Percentiles rank a stretch among this genome's conserved stretches.
phyloP scores from a whole-genome alignment of 495 filamentous ascomycete species.

The Corynascus novoguineensis region DNA sequence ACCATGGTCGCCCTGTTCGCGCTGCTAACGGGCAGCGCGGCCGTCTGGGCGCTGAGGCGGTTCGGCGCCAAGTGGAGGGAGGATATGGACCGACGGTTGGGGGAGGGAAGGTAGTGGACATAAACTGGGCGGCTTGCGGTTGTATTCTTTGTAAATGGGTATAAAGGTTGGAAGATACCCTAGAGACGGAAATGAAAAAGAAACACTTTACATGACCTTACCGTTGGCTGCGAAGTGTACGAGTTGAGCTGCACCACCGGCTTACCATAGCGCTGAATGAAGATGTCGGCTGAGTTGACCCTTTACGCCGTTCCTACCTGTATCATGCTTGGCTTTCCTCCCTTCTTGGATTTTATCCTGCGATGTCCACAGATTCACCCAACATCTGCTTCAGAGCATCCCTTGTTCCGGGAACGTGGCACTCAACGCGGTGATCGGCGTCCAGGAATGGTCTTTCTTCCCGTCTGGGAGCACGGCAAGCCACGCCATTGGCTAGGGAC shows the following conservation, averaged over 20 bases:
- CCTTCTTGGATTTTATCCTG: too few species aligned
- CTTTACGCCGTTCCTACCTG: too few species aligned
- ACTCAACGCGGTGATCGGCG: neutral
- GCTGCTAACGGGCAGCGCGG: slow-evolving; percentile 45
- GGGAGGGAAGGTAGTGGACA: neutral
- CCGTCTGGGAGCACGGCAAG: neutral
- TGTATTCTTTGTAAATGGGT: too few species aligned
- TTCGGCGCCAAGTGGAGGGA: slow-evolving; percentile 63
- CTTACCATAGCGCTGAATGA: too few species aligned
- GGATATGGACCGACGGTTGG: slow-evolving; percentile 52
- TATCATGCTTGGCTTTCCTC: too few species aligned
- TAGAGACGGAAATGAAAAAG: too few species aligned
- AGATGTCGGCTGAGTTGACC: too few species aligned
- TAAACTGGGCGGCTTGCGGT: too few species aligned
- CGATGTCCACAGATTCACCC: neutral
- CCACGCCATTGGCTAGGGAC: neutral
- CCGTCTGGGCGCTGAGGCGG: slow-evolving; percentile 61
- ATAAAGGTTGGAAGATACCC: too few species aligned
- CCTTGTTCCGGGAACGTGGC: neutral
- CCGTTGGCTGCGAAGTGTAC: too few species aligned
- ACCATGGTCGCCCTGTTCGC: slow-evolving; percentile 68
- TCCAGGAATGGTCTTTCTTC: neutral
- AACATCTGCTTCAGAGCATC: neutral
- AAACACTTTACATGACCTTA: too few species aligned
- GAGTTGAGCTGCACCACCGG: too few species aligned